Conservation (phyloP, 106 monocot species). For the Alisma plantagoaquatica region DNA sequence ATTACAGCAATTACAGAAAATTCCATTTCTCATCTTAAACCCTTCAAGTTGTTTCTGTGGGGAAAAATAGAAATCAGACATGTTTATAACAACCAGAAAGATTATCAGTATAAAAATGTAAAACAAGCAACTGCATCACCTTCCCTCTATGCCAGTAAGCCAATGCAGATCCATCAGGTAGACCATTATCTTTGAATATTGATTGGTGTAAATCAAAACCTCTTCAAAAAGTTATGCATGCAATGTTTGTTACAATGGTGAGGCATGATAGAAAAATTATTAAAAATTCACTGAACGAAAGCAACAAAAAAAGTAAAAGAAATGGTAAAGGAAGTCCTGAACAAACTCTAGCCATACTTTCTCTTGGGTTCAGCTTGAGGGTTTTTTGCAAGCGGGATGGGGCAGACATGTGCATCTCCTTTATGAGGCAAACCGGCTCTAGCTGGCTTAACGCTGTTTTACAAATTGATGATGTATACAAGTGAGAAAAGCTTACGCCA, state of each 20-base stretch:
- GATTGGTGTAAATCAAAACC: slow-evolving; percentile 27
- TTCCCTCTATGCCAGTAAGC: slow-evolving; percentile 32
- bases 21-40: slow-evolving; percentile 33
- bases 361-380: background rate
- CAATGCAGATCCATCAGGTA: slow-evolving; percentile 46
- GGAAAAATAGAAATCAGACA: slow-evolving; percentile 11
- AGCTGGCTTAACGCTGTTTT: too few species aligned
- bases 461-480: too few species aligned
- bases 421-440: too few species aligned
- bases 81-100: too few species aligned
- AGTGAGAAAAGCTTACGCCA: too few species aligned
- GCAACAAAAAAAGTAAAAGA: background rate
- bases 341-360: background rate
- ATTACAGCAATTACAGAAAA: slow-evolving; percentile 45
- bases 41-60: slow-evolving; percentile 41
- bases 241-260: too few species aligned
- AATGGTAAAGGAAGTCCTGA: background rate
- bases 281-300: background rate
- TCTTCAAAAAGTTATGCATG: slow-evolving; percentile 39
- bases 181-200: slow-evolving; percentile 41
- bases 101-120: background rate
- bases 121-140: slow-evolving; percentile 14
- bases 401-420: too few species aligned
- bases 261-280: background rate
- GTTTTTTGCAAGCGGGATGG: too few species aligned